Evolutionary conservation across 306 rosid genomes (phyloP).

Genomic region (Alnus glutinosa): DNA sequence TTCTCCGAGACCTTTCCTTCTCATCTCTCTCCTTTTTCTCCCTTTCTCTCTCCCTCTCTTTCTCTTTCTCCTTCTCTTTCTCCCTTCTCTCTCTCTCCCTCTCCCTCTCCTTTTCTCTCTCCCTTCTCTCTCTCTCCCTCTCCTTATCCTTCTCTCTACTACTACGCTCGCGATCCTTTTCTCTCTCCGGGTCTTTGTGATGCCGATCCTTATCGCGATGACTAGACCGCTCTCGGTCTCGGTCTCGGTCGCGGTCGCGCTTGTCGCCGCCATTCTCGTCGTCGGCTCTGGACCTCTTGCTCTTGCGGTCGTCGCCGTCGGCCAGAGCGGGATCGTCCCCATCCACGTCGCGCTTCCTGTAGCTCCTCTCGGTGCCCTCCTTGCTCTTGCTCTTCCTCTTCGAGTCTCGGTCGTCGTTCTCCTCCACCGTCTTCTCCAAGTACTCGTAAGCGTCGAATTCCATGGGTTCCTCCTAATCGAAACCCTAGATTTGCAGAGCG

Average conservation of each 20-base stretch:
- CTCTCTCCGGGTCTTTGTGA: conserved; percentile 47
- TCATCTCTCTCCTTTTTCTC: conserved; percentile 32
- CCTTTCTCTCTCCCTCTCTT: conserved; percentile 20
- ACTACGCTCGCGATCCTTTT: conserved; percentile 37
- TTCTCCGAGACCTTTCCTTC: conserved; percentile 52
- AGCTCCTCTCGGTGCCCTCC: conserved; percentile 60
- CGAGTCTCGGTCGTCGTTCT: conserved; percentile 57
- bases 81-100: conserved; percentile 33
- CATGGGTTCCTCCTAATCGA: conserved; percentile 40
- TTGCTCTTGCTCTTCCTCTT: conserved; percentile 54
- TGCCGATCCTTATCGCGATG: conserved; percentile 50
- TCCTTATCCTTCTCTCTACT: conserved; percentile 51
- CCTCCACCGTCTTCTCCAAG: conserved; percentile 95
- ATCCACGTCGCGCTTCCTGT: conserved; percentile 72
- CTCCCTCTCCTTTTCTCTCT: conserved; percentile 24
- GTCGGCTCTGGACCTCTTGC: conserved; percentile 58
- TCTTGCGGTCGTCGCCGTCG: conserved; percentile 51
- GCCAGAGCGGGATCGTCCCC: conserved; percentile 34
- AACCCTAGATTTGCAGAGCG: conserved; percentile 25
- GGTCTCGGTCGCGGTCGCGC: conserved; percentile 40
- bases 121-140: conserved; percentile 25
- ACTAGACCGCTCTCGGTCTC: conserved; percentile 53
- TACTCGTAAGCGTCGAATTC: conserved; percentile 98
- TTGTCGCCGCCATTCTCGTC: conserved; percentile 73
- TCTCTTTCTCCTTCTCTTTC: conserved; percentile 18